Evolutionary conservation across 768 basidiomycete species (phyloP), one percentile per base, ranked within the genome.

Genomic region (Pulveroboletus ravenelii): DNA sequence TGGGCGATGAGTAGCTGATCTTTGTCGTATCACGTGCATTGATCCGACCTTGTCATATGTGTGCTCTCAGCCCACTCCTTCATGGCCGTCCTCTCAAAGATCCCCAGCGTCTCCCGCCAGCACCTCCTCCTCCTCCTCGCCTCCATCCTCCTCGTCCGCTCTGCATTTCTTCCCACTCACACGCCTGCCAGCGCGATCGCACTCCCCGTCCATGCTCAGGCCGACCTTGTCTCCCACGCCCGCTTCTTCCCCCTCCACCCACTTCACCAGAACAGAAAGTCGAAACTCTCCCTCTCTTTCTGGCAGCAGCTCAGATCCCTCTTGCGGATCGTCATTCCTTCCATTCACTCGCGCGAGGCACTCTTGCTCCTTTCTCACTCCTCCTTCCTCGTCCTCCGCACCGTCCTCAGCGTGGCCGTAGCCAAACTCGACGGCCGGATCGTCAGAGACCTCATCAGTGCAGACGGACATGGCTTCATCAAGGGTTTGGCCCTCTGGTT

Each of bases 371-470:
- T 79, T 7, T 66, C 85, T 0, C 94, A 97, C 68, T 90, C 90
- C 0, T 78, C 78, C 50, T 97, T 97, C 69, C 78, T 98, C 47
- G 78, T 97, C 2, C 68, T 89, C 23, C 72, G 95, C 35, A 96
- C 95, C 0, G 79, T 94, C 3, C 76, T 98, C 18, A 93, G 90
- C 58, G 81, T 98, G 5, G 80, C 81, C 6, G 94, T 95, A 0
- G 95, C 95, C 3, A 76, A 81, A 44, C 73, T 98, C 2, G 95
- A 98, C 61, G 95, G 95, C 12, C 72, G 83, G 47, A 88, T 98
- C 56, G 95, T 95, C 3, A 71, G 89, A 45, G 88, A 93, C 67
- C 71, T 98, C 52, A 93, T 92, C 38, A 89, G 83, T 41, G 93
- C 92, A 0, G 83, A 98, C 61, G 88, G 83, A 0, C 77, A 77